Conservation (phyloP, 805 yeast genomes). For the Myxozyma neglecta region DNA sequence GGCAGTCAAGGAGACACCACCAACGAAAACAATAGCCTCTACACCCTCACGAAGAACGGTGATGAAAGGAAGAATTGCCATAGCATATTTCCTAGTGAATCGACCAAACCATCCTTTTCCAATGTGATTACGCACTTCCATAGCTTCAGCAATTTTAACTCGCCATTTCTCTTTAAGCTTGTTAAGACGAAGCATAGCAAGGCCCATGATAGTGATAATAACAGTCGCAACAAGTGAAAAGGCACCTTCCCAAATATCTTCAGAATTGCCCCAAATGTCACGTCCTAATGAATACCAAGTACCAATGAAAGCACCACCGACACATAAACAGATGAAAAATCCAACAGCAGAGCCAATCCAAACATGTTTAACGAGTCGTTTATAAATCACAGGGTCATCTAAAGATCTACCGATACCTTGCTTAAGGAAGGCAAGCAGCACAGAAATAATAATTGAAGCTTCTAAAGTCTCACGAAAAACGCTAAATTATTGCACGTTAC, state of each 20-base stretch:
- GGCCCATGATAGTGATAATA: slow-evolving; percentile 90
- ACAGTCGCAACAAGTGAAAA: slow-evolving; percentile 87
- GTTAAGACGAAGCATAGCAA: slow-evolving; percentile 92
- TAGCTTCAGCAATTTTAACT: slow-evolving; percentile 83
- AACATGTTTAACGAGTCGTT: slow-evolving; percentile 69
- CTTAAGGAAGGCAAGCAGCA: slow-evolving; percentile 83
- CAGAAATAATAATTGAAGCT: slow-evolving; percentile 89
- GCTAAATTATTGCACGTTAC: slow-evolving; percentile 1
- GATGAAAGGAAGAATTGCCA: slow-evolving; percentile 86
- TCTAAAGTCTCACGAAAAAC: slow-evolving; percentile 93
- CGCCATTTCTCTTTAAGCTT: slow-evolving; percentile 98
- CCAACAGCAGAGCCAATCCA: slow-evolving; percentile 83
- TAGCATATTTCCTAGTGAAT: slow-evolving; percentile 70
- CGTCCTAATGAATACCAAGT: slow-evolving; percentile 77
- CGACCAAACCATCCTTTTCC: slow-evolving; percentile 46
- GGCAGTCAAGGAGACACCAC: slow-evolving; percentile 82
- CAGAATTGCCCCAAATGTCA: slow-evolving; percentile 83
- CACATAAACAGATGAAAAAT: slow-evolving; percentile 69
- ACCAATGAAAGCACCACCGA: slow-evolving; percentile 95
- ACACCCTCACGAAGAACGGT: slow-evolving; percentile 95
- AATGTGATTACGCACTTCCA: slow-evolving; percentile 43
- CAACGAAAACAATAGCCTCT: slow-evolving; percentile 93
- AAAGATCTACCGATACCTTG: slow-evolving; percentile 68
- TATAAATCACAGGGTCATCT: slow-evolving; percentile 49
- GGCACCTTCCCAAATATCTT: slow-evolving; percentile 96